Base-by-base conservation (phyloP, 2,329 filamentous ascomycete species). In the Pseudocercospora fuligena region DNA sequence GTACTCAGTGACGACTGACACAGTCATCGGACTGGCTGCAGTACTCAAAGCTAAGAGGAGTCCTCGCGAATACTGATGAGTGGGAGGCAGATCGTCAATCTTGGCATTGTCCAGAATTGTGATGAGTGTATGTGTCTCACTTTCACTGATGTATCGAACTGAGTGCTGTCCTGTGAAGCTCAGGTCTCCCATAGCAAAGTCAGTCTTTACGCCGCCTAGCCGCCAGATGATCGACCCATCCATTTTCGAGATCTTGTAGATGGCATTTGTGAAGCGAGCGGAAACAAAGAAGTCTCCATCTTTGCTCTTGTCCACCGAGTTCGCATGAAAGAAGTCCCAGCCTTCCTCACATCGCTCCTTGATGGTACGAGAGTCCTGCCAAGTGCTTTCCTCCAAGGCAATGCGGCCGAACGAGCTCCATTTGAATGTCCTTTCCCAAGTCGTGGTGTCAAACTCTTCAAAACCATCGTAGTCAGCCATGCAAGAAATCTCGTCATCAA, bases 231-330 rank as follows among this genome's bases (percentile, higher is more conserved):
- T 78, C 31, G 72, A 74, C 21, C 85, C 84, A 21, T 82, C 80
- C 5, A 77, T 77, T 5, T 77, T 76, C 66, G 82, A 82, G 69
- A 88, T 79, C 53, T 80, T 80, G 58, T 80, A 79, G 19, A 87
- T 77, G 7, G 81, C 78, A 70, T 80, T 80, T 47, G 81, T 80
- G 71, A 85, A 80, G 1, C 84, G 81, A 1, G 81, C 80, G 0
- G 85, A 87, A 31, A 88, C 78, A 6, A 87, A 73, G 64, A 84
- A 88, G 69, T 87, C 81, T 1, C 84, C 83, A 0, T 79, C 72
- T 0, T 73, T 66, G 11, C 61, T 64, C 71, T 85, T 85, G 72
- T 85, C 83, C 40, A 66, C 66, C 2, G 66, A 67, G 25, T 70
- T 70, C 5, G 57, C 19, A 27, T 65, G 66, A 11, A 64, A 58